Base-by-base conservation (phyloP, 2,329 filamentous ascomycete genomes). In the Penicillium verrucosum region DNA sequence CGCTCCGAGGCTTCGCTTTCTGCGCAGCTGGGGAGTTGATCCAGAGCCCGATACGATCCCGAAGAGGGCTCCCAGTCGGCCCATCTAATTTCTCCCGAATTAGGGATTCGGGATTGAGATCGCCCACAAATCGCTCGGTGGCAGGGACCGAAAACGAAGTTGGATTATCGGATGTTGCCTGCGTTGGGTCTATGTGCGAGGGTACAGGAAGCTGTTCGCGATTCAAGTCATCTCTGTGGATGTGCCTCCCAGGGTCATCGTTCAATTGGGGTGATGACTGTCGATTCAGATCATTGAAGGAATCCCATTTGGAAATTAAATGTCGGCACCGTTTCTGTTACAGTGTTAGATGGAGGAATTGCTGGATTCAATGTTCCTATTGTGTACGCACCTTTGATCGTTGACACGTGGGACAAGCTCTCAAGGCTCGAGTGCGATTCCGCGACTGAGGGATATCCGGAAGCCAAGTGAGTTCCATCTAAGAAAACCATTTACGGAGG, bases 41-140 rank as follows among this genome's bases (percentile, higher is more conserved):
- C 70, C 70, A 73, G 30, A 73, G 62, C 11, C 70, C 71, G 47
- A 73, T 61, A 10, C 62, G 68, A 59, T 69, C 66, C 18, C 69
- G 63, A 46, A 68, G 58, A 43, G 66, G 65, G 44, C 51, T 68
- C 9, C 61, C 61, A 23, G 54, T 56, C 8, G 65, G 42, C 23
- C 61, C 67, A 43, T 70, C 59, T 12, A 73, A 44, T 45, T 61
- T 65, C 50, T 74, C 72, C 18, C 69, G 65, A 53, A 77, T 72
- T 7, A 74, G 64, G 32, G 74, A 71, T 63, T 77, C 74, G 7
- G 74, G 74, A 51, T 76, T 76, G 2, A 75, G 64, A 51, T 77
- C 73, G 30, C 74, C 73, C 23, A 77, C 73, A 47, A 76, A 76
- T 18, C 73, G 69, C 49, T 70, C 69, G 36, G 65, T 63, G 27